phyloP scores from a whole-genome alignment of 495 filamentous ascomycete species.

The Neurospora tetrasperma region DNA sequence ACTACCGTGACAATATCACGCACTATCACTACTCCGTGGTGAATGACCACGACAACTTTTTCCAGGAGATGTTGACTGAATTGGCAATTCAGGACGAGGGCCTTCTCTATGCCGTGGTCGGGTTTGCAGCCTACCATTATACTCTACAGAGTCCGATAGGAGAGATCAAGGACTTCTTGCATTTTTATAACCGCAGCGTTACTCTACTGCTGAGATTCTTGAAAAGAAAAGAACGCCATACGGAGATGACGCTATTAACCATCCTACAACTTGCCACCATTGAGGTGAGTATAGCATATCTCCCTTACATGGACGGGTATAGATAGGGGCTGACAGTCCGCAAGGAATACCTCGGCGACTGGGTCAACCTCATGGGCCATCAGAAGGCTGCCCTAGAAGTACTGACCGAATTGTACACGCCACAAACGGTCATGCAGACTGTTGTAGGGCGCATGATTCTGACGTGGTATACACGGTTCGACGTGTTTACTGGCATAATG shows the following conservation, averaged over 20 bases:
- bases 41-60: conserved; percentile 55
- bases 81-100: conserved; percentile 70
- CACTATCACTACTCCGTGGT: conserved; percentile 75
- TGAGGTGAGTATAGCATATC: conserved; percentile 51
- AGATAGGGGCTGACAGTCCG: conserved; percentile 6
- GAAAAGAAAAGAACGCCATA: conserved; percentile 56
- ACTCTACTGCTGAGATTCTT: conserved; percentile 62
- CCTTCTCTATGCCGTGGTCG: conserved; percentile 80
- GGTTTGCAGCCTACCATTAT: conserved; percentile 81
- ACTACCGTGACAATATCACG: conserved; percentile 62
- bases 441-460: conserved; percentile 61
- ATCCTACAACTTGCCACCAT: conserved; percentile 88
- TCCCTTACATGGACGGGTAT: background rate
- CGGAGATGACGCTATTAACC: conserved; percentile 67
- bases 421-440: conserved; percentile 61
- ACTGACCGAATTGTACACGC: conserved; percentile 65
- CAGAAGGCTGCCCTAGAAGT: conserved; percentile 82
- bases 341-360: conserved; percentile 91
- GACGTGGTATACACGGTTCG: conserved; percentile 82
- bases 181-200: conserved; percentile 84
- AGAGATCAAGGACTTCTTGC: conserved; percentile 69
- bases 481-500: conserved; percentile 74
- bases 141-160: conserved; percentile 57
- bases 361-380: conserved; percentile 83
- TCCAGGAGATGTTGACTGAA: conserved; percentile 58